These are phyloP conservation scores for Podospora tetraspora DNA, from an alignment of 495 filamentous ascomycete genomes.

Conservation along the genomic window DNA sequence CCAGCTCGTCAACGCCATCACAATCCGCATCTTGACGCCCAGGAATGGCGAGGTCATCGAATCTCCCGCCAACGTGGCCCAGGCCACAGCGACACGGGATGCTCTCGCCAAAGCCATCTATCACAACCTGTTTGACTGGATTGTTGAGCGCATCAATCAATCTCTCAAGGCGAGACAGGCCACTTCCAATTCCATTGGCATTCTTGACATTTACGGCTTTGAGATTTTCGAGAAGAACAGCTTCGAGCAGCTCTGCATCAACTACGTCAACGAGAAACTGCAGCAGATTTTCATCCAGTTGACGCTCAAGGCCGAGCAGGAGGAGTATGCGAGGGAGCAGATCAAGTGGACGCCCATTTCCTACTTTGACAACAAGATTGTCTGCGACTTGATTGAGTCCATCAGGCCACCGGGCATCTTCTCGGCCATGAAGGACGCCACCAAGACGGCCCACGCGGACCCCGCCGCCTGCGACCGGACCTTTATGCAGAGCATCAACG, in stretches of 20 bases:
- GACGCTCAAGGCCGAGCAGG: constrained; percentile 93
- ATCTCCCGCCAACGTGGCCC: constrained; percentile 81
- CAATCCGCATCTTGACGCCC: constrained; percentile 83
- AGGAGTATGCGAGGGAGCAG: constrained; percentile 93
- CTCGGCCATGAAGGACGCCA: constrained; percentile 94
- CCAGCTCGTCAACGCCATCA: constrained; percentile 82
- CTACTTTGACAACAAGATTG: constrained; percentile 99
- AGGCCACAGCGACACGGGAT: constrained; percentile 90
- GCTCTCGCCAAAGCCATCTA: constrained; percentile 93
- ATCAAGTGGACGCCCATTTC: constrained; percentile 99
- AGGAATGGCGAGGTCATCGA: constrained; percentile 83
- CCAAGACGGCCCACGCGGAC: constrained; percentile 93
- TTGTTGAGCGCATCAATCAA: constrained; percentile 85
- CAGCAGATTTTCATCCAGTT: constrained; percentile 99
- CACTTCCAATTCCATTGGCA: constrained; percentile 81
- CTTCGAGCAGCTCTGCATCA: constrained; percentile 99
- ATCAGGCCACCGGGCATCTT: constrained; percentile 89
- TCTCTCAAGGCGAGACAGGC: constrained; percentile 76
- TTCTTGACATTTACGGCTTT: constrained; percentile 99
- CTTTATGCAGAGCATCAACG: constrained; percentile 87
- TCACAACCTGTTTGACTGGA: constrained; percentile 98
- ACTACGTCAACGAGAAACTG: constrained; percentile 99
- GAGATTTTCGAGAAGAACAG: constrained; percentile 99
- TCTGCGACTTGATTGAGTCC: constrained; percentile 95
- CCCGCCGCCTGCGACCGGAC: constrained; percentile 90